A percentile compares a stretch with the other conserved stretches of the same genome.
Conservation (phyloP, 441 rosid genomes). For the Omphalea diandra region DNA sequence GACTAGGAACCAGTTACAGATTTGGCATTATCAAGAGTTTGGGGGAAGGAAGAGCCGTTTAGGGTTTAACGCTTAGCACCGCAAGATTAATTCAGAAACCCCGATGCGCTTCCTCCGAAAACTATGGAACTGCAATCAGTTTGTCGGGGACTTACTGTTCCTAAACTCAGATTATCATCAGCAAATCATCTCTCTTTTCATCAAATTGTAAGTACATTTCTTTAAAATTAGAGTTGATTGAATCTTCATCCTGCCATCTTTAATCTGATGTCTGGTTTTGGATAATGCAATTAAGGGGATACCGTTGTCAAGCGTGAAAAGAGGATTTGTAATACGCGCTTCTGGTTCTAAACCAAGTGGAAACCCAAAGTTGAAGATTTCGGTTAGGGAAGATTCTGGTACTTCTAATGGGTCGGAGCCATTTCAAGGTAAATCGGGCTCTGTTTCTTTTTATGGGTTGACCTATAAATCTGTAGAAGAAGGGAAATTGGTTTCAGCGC, state of each 20-base stretch:
- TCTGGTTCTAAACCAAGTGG: constrained; percentile 30
- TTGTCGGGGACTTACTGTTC: constrained; percentile 40
- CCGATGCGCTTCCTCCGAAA: neutral
- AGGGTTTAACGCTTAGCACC: too few relatives aligned
- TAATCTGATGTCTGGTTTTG: constrained; percentile 23
- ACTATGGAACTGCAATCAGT: constrained; percentile 48
- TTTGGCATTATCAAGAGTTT: too few relatives aligned
- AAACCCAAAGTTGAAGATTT: constrained; percentile 19
- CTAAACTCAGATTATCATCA: constrained; percentile 32
- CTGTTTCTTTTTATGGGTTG: constrained; percentile 68
- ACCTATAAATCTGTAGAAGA: constrained; percentile 76
- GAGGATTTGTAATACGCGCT: constrained; percentile 30
- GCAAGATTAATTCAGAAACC: too few relatives aligned
- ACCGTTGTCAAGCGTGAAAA: constrained; percentile 22
- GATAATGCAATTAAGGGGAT: constrained; percentile 11
- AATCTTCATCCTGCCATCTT: constrained; percentile 1
- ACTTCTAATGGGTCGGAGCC: constrained; percentile 46
- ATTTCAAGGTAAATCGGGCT: constrained; percentile 75
- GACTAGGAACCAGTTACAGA: too few relatives aligned
- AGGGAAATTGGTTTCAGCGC: constrained; percentile 65
- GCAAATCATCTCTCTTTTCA: constrained; percentile 10
- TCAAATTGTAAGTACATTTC: constrained; percentile 33
- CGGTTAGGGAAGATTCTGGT: constrained; percentile 18
- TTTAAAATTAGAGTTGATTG: neutral
- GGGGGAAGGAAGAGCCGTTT: too few relatives aligned